Base-by-base conservation (phyloP, 768 basidiomycete genomes). In the Leucocoprinus leucothites region DNA sequence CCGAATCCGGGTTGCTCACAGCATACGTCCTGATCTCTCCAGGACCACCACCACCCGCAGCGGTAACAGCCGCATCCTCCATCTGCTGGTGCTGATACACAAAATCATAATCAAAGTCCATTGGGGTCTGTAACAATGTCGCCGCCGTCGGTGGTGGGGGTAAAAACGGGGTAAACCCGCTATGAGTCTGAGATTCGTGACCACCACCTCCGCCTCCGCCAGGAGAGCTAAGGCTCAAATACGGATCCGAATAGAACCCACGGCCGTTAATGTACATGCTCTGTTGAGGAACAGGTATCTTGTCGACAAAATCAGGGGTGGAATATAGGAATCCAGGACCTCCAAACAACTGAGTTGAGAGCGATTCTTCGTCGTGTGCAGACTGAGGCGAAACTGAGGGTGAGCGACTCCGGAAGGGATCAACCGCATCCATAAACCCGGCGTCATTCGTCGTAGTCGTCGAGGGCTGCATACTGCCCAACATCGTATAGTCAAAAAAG, bases 351-450 rank as follows among this genome's bases (percentile, higher is more conserved):
- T 22, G 64, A 62, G 47, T 8, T 19, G 48, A 5, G 3, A 49
- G 44, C 21, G 63, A 61, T n/a, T 65, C 62, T 25, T 62, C 61
- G 60, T 68, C 70, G 9, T 71, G 70, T n/a, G n/a, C n/a, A n/a
- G n/a, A n/a, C 47, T 69, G 67, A 0, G 73, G 72, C 1, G 67
- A 68, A 0, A 66, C 62, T 1, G 69, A 68, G 4, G 65, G 67
- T 0, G 69, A 68, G 48, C 69, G 66, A 28, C 69, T 70, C 34
- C 67, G 59, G 13, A 59, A 57, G 14, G 57, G 51, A 38, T 63
- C 60, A 26, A 58, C 38, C 11, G 25, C 9, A 16, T 57, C 25
- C 2, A 40, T 43, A 31, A 61, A 60, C 5, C 50, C 48, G 19
- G 57, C 31, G 6, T 59, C 44, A 16, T 18, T 42, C 25, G 38